Conservation (phyloP, 2,329 filamentous ascomycete genomes). For the Exophiala oligosperma region DNA sequence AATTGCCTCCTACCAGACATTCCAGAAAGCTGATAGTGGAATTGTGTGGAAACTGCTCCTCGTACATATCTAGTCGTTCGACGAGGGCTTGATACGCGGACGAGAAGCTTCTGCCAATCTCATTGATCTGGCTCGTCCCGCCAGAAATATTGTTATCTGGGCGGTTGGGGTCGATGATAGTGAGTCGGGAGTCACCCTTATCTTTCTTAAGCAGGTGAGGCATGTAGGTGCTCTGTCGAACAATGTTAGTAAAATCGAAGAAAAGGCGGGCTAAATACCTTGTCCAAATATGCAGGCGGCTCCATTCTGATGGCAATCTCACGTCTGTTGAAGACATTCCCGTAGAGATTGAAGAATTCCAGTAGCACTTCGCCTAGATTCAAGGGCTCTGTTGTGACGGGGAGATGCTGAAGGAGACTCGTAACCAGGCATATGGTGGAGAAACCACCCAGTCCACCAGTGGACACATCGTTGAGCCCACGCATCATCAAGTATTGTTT, state of each 20-base stretch:
- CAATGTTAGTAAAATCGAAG: slow-evolving; percentile 8
- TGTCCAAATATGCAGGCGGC: slow-evolving; percentile 72
- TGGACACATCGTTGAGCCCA: slow-evolving; percentile 85
- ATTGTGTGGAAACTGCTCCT: slow-evolving; percentile 34
- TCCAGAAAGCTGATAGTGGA: slow-evolving; percentile 62
- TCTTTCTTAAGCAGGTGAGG: slow-evolving; percentile 49
- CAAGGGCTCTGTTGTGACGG: slow-evolving; percentile 48
- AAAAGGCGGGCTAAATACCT: slow-evolving; percentile 53
- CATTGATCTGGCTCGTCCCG: slow-evolving; percentile 69
- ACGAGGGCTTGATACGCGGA: slow-evolving; percentile 61
- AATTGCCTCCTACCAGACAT: slow-evolving; percentile 74
- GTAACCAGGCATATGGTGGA: slow-evolving; percentile 92
- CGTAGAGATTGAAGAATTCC: slow-evolving; percentile 87
- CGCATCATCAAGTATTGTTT: slow-evolving; percentile 93
- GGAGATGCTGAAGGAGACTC: slow-evolving; percentile 80
- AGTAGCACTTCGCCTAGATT: slow-evolving; percentile 80
- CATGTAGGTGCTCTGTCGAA: slow-evolving; percentile 20
- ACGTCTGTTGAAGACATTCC: slow-evolving; percentile 72
- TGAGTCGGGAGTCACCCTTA: slow-evolving; percentile 64
- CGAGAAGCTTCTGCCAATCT: slow-evolving; percentile 70
- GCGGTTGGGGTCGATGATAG: slow-evolving; percentile 91
- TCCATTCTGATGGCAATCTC: slow-evolving; percentile 73
- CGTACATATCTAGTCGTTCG: slow-evolving; percentile 52
- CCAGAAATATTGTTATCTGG: slow-evolving; percentile 84
- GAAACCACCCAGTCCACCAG: slow-evolving; percentile 89